A percentile compares a stretch with the other conserved stretches of the same genome.
Evolutionary conservation across 176 grass and related monocot species (phyloP).

Genomic region (sorghum (Sorghum bicolor)): Sorghum_bicolor_NCBIv3 NC_012871.2:62668001-62668500

Average conservation of each 20-base stretch:
- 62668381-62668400: constrained; percentile 20
- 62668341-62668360: background rate
- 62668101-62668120: background rate
- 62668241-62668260: background rate
- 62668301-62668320: background rate
- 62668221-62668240: background rate
- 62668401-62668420: constrained; percentile 43
- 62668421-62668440: background rate
- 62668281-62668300: constrained; percentile 21
- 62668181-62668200: constrained; percentile 19
- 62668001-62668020: too few species aligned
- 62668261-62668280: background rate
- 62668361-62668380: constrained; percentile 21
- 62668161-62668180: background rate
- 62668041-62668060: background rate
- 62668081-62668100: background rate
- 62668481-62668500: constrained; percentile 38
- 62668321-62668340: constrained; percentile 26
- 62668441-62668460: constrained; percentile 48
- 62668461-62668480: constrained; percentile 28
- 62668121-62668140: constrained; percentile 10
- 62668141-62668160: background rate
- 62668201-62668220: background rate
- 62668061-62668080: background rate
- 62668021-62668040: too few species aligned